A percentile compares a stretch with the other conserved stretches of the same genome.
These are phyloP conservation scores for Fraxinus dipetala DNA, from an alignment of 305 asterid genomes.

Conservation along the genomic window DNA sequence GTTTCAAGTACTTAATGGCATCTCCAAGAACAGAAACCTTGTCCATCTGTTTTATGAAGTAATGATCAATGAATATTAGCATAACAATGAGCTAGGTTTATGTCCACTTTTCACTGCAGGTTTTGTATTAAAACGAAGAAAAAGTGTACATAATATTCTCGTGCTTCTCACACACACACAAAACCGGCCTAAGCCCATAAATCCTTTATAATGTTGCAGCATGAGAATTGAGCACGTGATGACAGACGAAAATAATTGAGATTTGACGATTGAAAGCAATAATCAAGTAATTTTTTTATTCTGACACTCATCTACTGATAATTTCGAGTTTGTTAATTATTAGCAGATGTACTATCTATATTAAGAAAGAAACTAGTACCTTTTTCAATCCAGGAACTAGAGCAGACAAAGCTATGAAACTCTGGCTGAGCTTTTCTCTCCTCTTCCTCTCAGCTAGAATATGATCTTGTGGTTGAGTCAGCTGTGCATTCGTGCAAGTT, in stretches of 20 bases:
- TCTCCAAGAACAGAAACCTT: slow-evolving; percentile 65
- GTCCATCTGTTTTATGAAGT: slow-evolving; percentile 41
- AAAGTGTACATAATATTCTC: not conserved
- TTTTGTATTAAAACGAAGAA: not conserved
- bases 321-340: not conserved
- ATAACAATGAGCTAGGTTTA: not conserved
- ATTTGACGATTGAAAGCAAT: not conserved
- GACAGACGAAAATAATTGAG: not conserved
- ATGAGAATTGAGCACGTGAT: not conserved
- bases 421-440: slow-evolving; percentile 57
- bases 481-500: slow-evolving; percentile 25
- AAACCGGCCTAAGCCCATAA: not conserved
- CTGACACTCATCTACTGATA: not conserved
- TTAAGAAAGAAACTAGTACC: slow-evolving; percentile 27
- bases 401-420: slow-evolving; percentile 54
- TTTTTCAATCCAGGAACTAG: slow-evolving; percentile 62
- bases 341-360: not conserved
- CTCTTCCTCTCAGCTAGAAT: slow-evolving; percentile 60
- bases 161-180: not conserved
- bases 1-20: slow-evolving; percentile 55
- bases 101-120: not conserved
- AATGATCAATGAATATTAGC: not conserved
- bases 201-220: not conserved
- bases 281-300: not conserved
- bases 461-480: slow-evolving; percentile 55